Conservation (phyloP, 2,329 filamentous ascomycete species). For the Daldinia sp. region DNA sequence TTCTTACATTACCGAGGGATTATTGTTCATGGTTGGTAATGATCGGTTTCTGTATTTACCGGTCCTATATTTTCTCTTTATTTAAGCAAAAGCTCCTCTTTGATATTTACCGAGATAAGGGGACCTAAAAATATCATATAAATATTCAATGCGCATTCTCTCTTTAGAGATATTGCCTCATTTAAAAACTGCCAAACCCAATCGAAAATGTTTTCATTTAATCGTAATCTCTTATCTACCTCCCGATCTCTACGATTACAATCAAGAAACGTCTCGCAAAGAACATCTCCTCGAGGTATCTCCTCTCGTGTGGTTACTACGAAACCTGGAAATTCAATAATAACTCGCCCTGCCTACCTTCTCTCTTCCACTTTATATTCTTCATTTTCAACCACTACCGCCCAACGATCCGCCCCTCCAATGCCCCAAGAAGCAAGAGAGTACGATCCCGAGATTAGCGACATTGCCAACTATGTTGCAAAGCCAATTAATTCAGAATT, state of each 20-base stretch:
- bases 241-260: slow-evolving; percentile 56
- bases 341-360: slow-evolving; percentile 46
- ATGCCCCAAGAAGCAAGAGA: slow-evolving; percentile 62
- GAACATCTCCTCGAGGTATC: slow-evolving; percentile 48
- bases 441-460: slow-evolving; percentile 92
- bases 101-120: no score
- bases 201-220: slow-evolving; percentile 60
- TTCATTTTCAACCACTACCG: slow-evolving; percentile 60
- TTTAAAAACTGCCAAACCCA: no score
- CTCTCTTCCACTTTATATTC: slow-evolving; percentile 46
- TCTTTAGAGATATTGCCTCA: no score
- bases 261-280: slow-evolving; percentile 49
- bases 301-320: slow-evolving; percentile 44
- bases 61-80: no score
- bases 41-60: no score
- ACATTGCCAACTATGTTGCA: slow-evolving; percentile 94
- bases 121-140: neutral
- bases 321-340: slow-evolving; percentile 43
- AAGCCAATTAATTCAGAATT: slow-evolving; percentile 90
- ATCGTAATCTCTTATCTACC: slow-evolving; percentile 62
- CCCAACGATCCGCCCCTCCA: slow-evolving; percentile 58
- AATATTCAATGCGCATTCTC: neutral
- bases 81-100: no score
- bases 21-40: no score
- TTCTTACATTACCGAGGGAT: no score